Conservation (phyloP, 441 rosid species). For the Pelargonium myrrhifolium region DNA sequence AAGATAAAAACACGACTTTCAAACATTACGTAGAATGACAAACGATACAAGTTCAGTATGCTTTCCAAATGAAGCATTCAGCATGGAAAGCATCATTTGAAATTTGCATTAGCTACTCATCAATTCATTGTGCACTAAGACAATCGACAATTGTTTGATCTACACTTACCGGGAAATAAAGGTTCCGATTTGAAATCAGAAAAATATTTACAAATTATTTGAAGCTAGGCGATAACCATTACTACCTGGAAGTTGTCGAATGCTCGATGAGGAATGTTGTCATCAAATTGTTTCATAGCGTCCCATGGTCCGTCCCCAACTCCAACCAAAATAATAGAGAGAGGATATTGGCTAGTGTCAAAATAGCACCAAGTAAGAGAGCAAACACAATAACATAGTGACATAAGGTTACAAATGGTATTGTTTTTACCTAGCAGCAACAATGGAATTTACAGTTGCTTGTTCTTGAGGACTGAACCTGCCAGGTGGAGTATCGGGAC, state of each 20-base stretch:
- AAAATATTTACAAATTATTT: no score
- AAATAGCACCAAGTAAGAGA: constrained; percentile 19
- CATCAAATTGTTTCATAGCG: constrained; percentile 79
- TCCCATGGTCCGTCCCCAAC: constrained; percentile 99
- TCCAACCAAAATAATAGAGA: constrained; percentile 83
- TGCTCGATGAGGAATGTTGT: constrained; percentile 72
- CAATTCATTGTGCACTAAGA: no score
- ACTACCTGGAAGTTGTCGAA: constrained; percentile 96
- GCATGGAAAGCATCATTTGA: no score
- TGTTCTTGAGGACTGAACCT: constrained; percentile 74
- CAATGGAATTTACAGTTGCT: constrained; percentile 68
- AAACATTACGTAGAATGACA: neutral
- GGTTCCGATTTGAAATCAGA: no score
- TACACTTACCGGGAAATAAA: no score
- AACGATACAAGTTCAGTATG: no score
- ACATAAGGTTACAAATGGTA: constrained; percentile 9
- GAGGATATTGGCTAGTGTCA: constrained; percentile 55
- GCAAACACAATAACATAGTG: constrained; percentile 7
- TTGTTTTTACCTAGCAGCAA: constrained; percentile 68
- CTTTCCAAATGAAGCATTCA: no score
- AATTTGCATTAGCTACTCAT: no score
- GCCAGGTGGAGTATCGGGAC: constrained; percentile 51
- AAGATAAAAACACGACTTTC: neutral
- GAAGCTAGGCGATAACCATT: neutral
- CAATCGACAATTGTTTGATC: no score